Evolutionary conservation across 257 asterid species (phyloP).

Genomic region (Ehretia macrophylla): DNA sequence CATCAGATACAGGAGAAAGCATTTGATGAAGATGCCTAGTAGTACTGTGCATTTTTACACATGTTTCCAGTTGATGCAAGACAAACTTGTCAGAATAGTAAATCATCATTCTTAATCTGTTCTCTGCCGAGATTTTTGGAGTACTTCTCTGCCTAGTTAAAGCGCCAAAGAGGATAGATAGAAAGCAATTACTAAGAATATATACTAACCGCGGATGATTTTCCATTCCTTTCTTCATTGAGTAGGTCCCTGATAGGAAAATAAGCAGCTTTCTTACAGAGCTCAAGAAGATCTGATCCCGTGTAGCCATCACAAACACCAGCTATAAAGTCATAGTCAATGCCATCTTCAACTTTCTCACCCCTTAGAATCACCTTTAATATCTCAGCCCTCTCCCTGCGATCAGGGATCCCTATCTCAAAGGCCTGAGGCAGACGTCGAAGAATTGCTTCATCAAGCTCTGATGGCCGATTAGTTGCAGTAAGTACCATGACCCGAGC

Average conservation of each 20-base stretch:
- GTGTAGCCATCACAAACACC: conserved; percentile 74
- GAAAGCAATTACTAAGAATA: not conserved
- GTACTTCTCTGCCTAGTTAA: no score
- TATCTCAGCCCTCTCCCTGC: conserved; percentile 61
- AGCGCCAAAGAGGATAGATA: no score
- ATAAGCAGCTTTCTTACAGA: conserved; percentile 93
- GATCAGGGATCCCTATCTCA: conserved; percentile 78
- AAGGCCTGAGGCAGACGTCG: conserved; percentile 95
- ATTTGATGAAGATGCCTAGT: no score
- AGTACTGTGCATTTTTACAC: no score
- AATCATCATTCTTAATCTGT: no score
- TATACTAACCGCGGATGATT: conserved; percentile 41
- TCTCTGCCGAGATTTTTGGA: no score
- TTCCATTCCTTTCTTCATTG: conserved; percentile 64
- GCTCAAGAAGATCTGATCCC: conserved; percentile 90
- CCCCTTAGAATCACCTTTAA: conserved; percentile 76
- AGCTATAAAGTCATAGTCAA: conserved; percentile 65
- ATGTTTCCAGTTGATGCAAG: no score
- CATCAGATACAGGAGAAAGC: no score
- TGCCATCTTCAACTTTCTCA: conserved; percentile 60
- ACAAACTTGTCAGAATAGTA: no score
- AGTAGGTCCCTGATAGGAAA: conserved; percentile 78
- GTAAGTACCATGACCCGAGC: conserved; percentile 97
- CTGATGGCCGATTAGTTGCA: conserved; percentile 96
- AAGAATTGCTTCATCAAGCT: conserved; percentile 97